Percentiles rank a stretch among this genome's conserved stretches.
Evolutionary conservation across 2,329 filamentous ascomycete species (phyloP).

Genomic region (Aspergillus amoenus): DNA sequence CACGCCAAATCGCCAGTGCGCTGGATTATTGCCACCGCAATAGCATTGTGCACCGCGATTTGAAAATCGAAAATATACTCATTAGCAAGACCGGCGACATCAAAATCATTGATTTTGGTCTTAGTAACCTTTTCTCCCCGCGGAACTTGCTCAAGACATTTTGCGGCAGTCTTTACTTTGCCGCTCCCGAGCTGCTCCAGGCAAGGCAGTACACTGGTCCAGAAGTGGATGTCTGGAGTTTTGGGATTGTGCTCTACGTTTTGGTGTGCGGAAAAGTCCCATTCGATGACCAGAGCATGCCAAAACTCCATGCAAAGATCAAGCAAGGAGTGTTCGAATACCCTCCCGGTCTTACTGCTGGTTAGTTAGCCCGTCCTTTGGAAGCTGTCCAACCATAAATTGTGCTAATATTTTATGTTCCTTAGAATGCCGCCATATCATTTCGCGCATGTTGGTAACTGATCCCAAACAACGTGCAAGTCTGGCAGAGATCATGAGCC

Average conservation of each 20-base stretch:
- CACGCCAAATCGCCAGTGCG: conserved; percentile 92
- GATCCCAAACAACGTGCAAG: conserved; percentile 84
- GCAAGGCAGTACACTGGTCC: conserved; percentile 93
- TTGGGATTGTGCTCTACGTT: conserved; percentile 96
- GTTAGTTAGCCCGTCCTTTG: conserved; percentile 52
- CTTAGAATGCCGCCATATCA: conserved; percentile 86
- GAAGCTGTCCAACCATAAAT: conserved; percentile 11
- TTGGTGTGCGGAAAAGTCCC: conserved; percentile 96
- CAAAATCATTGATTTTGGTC: conserved; percentile 97
- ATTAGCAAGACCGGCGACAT: conserved; percentile 99
- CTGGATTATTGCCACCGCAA: conserved; percentile 97
- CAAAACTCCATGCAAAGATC: conserved; percentile 95
- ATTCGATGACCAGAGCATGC: conserved; percentile 99
- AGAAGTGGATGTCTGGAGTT: conserved; percentile 98
- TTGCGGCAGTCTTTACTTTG: conserved; percentile 96
- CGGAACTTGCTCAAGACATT: conserved; percentile 88
- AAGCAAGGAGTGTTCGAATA: conserved; percentile 97
- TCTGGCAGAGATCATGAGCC: conserved; percentile 87
- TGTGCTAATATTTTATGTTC: conserved; percentile 35
- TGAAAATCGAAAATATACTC: conserved; percentile 99
- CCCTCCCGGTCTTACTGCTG: conserved; percentile 84
- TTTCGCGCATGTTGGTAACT: conserved; percentile 93
- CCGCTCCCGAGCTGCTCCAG: conserved; percentile 89
- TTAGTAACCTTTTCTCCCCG: conserved; percentile 94
- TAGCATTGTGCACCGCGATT: conserved; percentile 93